phyloP scores from a whole-genome alignment of 179 eudicot genomes.

The Beta corolliflora region DNA sequence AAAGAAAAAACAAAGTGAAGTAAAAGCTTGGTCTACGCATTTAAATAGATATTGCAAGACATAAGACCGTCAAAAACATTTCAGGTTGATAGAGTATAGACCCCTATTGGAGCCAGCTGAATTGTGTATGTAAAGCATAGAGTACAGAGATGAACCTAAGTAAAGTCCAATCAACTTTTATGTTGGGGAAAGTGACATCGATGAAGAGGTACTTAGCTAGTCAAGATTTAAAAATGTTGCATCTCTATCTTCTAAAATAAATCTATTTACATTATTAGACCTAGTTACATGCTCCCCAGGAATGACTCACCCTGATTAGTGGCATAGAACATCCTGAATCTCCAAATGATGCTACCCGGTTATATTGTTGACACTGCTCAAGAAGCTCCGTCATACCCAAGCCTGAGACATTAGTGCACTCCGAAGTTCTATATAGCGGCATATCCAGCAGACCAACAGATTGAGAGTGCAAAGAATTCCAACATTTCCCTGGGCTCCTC shows the following conservation, averaged over 20 bases:
- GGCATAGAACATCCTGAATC: constrained; percentile 38
- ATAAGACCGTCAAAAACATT: neutral
- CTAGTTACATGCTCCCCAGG: neutral
- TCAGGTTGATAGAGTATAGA: neutral
- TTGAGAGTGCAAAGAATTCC: constrained; percentile 36
- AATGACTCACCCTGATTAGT: constrained; percentile 50
- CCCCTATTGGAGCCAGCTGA: neutral
- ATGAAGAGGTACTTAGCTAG: neutral
- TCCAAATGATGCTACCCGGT: constrained; percentile 39
- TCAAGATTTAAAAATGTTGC: neutral
- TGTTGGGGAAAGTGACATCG: neutral
- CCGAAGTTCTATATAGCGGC: constrained; percentile 35
- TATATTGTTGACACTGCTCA: constrained; percentile 43
- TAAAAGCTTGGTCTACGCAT: neutral
- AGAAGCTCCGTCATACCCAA: constrained; percentile 51
- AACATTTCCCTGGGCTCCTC: constrained; percentile 39
- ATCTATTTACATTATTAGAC: neutral
- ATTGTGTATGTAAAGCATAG: neutral
- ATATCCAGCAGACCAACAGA: constrained; percentile 41
- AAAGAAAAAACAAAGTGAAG: neutral
- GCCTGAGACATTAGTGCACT: constrained; percentile 40
- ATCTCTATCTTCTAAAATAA: neutral
- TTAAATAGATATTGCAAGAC: neutral
- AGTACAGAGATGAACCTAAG: constrained; percentile 2
- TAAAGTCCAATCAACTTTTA: neutral